phyloP scores from a whole-genome alignment of 1,284 basidiomycete species.

The Hymenochaete sp. region DNA sequence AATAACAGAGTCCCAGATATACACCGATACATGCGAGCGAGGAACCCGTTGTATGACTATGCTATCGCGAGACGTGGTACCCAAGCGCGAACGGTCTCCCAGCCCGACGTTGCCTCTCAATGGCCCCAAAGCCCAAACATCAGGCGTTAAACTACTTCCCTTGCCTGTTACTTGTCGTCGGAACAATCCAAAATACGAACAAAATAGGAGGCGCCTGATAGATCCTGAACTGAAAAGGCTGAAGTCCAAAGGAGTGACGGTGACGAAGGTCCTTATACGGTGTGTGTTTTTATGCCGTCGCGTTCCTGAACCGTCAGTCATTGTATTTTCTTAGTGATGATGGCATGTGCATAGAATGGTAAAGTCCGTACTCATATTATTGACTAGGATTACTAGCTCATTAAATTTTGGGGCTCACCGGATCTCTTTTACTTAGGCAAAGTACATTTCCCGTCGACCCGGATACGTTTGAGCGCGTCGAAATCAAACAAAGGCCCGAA shows the following conservation, averaged over 20 bases:
- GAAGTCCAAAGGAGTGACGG: conserved; percentile 4
- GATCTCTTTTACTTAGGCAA: conserved; percentile 1
- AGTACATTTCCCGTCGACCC: conserved; percentile 1
- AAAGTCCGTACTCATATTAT: conserved; percentile 5
- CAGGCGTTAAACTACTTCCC: conserved; percentile 9
- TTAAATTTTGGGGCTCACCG: neutral
- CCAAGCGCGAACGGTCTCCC: conserved; percentile 15
- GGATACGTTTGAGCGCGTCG: neutral
- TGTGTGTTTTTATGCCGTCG: no score
- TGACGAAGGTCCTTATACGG: neutral
- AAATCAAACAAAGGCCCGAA: neutral
- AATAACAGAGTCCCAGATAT: no score
- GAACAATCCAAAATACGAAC: neutral
- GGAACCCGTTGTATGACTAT: no score
- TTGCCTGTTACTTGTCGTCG: conserved; percentile 9
- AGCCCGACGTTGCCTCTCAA: conserved; percentile 7
- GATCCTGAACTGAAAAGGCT: conserved; percentile 4
- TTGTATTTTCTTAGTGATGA: conserved; percentile 10
- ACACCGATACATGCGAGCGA: no score
- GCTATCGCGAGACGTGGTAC: neutral
- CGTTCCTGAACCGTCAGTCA: no score
- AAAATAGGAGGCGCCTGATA: conserved; percentile 8
- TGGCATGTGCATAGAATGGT: conserved; percentile 16
- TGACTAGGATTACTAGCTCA: neutral
- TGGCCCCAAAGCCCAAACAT: conserved; percentile 3